phyloP scores from a whole-genome alignment of 352 stramenopile species.

The Phytopythium chamaehyphon region DNA sequence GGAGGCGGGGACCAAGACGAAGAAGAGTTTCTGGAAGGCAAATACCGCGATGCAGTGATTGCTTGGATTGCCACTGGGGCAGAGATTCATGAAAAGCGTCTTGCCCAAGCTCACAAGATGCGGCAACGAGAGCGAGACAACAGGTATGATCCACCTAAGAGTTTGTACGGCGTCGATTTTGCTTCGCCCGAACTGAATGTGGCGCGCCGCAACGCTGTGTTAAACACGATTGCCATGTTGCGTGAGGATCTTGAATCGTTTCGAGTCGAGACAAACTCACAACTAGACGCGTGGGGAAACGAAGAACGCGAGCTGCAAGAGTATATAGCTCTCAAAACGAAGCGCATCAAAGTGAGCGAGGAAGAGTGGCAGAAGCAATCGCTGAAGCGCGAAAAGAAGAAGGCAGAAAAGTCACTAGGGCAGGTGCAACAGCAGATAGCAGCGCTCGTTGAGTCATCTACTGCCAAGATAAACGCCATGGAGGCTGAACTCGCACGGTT shows the following conservation, averaged over 20 bases:
- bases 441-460: constrained; percentile 37
- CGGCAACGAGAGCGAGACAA: constrained; percentile 29
- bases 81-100: constrained; percentile 32
- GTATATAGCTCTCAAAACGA: constrained; percentile 73
- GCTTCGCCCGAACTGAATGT: constrained; percentile 57
- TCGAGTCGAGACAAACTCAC: constrained; percentile 54
- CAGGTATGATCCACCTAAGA: constrained; percentile 26
- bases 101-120: constrained; percentile 26
- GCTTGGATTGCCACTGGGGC: constrained; percentile 38
- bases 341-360: constrained; percentile 68
- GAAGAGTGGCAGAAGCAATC: constrained; percentile 84
- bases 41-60: constrained; percentile 45
- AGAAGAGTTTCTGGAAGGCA: constrained; percentile 64
- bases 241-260: constrained; percentile 58
- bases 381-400: constrained; percentile 80
- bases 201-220: constrained; percentile 50
- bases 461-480: constrained; percentile 57
- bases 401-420: constrained; percentile 56
- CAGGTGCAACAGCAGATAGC: constrained; percentile 49
- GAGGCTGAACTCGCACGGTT: constrained; percentile 59
- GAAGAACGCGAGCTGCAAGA: constrained; percentile 69
- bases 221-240: constrained; percentile 39
- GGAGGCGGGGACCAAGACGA: constrained; percentile 25
- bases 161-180: constrained; percentile 66
- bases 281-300: constrained; percentile 48